phyloP scores from a whole-genome alignment of 2,329 filamentous ascomycete species.

The Diaporthe aspalathi region DNA sequence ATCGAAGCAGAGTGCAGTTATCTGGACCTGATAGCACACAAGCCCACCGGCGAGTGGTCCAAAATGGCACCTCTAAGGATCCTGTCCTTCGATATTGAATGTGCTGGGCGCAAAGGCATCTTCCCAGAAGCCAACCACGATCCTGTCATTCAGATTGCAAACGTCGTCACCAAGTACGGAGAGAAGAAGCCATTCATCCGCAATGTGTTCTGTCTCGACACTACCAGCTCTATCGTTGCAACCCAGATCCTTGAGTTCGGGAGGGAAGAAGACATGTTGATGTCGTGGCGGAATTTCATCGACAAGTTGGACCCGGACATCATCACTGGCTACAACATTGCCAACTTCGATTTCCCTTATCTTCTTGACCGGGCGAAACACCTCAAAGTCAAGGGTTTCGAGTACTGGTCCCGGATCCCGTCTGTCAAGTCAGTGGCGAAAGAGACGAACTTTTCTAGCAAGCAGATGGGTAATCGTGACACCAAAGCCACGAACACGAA shows the following conservation, averaged over 20 bases:
- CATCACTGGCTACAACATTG: slow-evolving; percentile 98
- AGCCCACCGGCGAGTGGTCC: slow-evolving; percentile 92
- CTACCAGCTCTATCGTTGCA: slow-evolving; percentile 92
- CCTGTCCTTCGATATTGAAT: slow-evolving; percentile 98
- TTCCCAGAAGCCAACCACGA: slow-evolving; percentile 94
- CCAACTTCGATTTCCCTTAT: slow-evolving; percentile 99
- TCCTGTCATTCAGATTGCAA: slow-evolving; percentile 97
- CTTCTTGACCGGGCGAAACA: slow-evolving; percentile 88
- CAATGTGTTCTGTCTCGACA: slow-evolving; percentile 96
- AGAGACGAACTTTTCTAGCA: slow-evolving; percentile 91
- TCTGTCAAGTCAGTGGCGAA: slow-evolving; percentile 77
- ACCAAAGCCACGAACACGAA: slow-evolving; percentile 96
- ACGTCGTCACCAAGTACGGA: slow-evolving; percentile 93
- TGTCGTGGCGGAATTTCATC: slow-evolving; percentile 90
- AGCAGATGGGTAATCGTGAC: slow-evolving; percentile 97
- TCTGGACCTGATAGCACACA: slow-evolving; percentile 84
- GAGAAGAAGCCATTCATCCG: slow-evolving; percentile 95
- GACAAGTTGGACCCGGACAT: slow-evolving; percentile 94
- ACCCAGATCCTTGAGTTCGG: slow-evolving; percentile 90
- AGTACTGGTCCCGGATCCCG: slow-evolving; percentile 86
- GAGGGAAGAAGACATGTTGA: slow-evolving; percentile 89
- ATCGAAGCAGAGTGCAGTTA: slow-evolving; percentile 92
- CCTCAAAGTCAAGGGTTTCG: slow-evolving; percentile 82
- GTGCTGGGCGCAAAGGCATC: slow-evolving; percentile 95
- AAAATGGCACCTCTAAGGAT: slow-evolving; percentile 97